Evolutionary conservation across 768 basidiomycete species (phyloP).

Genomic region (Erythrobasidium yunnanense): DNA sequence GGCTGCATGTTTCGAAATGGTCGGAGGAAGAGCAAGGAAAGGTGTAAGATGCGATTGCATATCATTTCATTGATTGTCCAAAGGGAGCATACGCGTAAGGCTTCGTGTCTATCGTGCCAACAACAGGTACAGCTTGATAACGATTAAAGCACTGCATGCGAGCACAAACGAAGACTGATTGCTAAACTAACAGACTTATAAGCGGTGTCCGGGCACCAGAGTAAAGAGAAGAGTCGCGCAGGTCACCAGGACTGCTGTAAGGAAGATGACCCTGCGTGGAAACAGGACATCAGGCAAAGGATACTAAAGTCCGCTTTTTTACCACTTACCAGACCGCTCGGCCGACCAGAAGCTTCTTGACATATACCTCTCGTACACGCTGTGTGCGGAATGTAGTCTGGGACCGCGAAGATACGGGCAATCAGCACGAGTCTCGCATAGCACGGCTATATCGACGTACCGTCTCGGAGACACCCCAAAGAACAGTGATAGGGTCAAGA

Average conservation of each 20-base stretch:
- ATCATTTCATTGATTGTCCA: too few species aligned
- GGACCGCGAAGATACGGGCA: background rate
- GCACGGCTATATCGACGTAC: constrained; percentile 3
- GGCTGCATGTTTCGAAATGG: background rate
- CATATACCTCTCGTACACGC: constrained; percentile 82
- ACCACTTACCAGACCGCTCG: constrained; percentile 70
- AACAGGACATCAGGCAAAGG: too few species aligned
- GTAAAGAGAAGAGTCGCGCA: constrained; percentile 80
- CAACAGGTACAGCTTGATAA: too few species aligned
- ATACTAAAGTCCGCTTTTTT: too few species aligned
- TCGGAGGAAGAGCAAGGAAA: background rate
- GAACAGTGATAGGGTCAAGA: constrained; percentile 87
- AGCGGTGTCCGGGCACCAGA: constrained; percentile 18
- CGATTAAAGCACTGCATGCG: too few species aligned
- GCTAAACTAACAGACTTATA: too few species aligned
- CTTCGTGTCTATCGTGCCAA: too few species aligned
- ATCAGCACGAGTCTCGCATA: background rate
- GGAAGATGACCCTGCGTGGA: constrained; percentile 45
- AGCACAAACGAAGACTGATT: too few species aligned
- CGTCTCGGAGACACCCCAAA: constrained; percentile 86
- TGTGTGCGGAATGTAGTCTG: constrained; percentile 77
- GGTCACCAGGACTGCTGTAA: constrained; percentile 55
- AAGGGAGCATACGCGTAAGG: too few species aligned
- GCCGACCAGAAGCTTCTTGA: constrained; percentile 74
- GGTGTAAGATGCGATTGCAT: too few species aligned